Evolutionary conservation across 768 basidiomycete species (phyloP).

Genomic region (Naematelia aurantialba): DNA sequence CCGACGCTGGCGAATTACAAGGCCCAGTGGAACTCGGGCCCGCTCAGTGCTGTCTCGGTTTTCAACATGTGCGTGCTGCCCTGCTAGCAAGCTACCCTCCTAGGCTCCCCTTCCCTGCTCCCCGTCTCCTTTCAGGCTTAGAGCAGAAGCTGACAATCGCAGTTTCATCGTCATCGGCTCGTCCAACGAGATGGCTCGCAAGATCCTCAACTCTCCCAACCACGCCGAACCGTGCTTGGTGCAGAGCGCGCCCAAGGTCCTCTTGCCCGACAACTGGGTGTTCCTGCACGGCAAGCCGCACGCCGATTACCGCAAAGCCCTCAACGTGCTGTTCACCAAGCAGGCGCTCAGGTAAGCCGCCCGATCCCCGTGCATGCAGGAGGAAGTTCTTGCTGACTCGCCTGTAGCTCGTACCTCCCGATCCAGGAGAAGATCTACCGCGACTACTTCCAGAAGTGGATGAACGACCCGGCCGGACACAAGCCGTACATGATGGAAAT

Average conservation of each 20-base stretch:
- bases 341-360: conserved; percentile 74
- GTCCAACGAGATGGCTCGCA: conserved; percentile 84
- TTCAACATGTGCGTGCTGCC: conserved; percentile 78
- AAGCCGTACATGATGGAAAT: conserved; percentile 74
- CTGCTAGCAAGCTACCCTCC: background rate
- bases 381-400: background rate
- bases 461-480: conserved; percentile 56
- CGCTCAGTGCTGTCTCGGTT: conserved; percentile 82
- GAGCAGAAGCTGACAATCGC: conserved; percentile 7
- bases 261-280: conserved; percentile 91
- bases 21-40: conserved; percentile 85
- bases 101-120: too few species aligned
- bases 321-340: conserved; percentile 90
- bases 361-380: background rate
- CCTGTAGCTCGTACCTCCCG: conserved; percentile 69
- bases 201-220: conserved; percentile 89
- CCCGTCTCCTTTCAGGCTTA: too few species aligned
- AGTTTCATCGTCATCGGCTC: conserved; percentile 99
- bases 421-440: conserved; percentile 81
- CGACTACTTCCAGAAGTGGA: conserved; percentile 71
- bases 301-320: conserved; percentile 83
- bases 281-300: conserved; percentile 92
- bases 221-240: conserved; percentile 94
- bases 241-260: conserved; percentile 79
- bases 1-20: conserved; percentile 90